Percentiles rank a stretch among this genome's conserved stretches.
phyloP scores from a whole-genome alignment of 2,329 filamentous ascomycete species.

The Clarireedia monteithiana region DNA sequence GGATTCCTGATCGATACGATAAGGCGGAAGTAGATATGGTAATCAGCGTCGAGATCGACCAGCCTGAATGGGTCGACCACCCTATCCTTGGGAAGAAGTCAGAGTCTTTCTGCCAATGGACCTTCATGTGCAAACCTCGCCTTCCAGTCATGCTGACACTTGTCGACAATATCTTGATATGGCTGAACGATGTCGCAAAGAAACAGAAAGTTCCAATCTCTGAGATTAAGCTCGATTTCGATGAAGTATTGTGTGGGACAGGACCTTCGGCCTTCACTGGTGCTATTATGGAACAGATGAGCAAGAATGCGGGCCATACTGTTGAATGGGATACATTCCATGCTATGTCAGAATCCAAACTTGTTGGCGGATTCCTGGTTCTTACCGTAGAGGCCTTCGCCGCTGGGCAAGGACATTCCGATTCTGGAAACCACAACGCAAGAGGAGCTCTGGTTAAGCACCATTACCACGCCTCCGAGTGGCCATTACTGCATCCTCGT shows the following conservation, averaged over 20 bases:
- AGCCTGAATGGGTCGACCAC: slow-evolving; percentile 56
- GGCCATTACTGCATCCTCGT: slow-evolving; percentile 59
- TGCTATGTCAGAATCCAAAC: slow-evolving; percentile 55
- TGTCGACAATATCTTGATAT: slow-evolving; percentile 60
- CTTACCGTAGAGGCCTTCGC: slow-evolving; percentile 66
- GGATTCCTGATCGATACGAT: slow-evolving; percentile 54
- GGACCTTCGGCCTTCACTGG: slow-evolving; percentile 63
- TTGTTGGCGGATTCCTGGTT: slow-evolving; percentile 57
- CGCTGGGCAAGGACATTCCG: slow-evolving; percentile 64
- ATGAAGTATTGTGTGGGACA: slow-evolving; percentile 66
- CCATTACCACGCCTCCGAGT: slow-evolving; percentile 67
- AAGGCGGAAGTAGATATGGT: slow-evolving; percentile 63
- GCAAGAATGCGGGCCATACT: slow-evolving; percentile 34
- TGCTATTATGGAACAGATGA: slow-evolving; percentile 59
- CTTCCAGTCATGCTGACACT: slow-evolving; percentile 61
- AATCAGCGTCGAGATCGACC: slow-evolving; percentile 63
- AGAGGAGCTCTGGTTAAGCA: slow-evolving; percentile 62
- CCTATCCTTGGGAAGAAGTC: slow-evolving; percentile 61
- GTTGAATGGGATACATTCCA: slow-evolving; percentile 60
- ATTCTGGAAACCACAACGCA: slow-evolving; percentile 62
- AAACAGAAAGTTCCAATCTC: slow-evolving; percentile 51
- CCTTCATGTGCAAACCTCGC: slow-evolving; percentile 60
- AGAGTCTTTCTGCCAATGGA: slow-evolving; percentile 68
- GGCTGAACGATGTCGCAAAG: slow-evolving; percentile 52
- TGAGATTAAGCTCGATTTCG: slow-evolving; percentile 59